phyloP scores from a whole-genome alignment of 2,329 filamentous ascomycete genomes.

The Nigrospora osmanthi region DNA sequence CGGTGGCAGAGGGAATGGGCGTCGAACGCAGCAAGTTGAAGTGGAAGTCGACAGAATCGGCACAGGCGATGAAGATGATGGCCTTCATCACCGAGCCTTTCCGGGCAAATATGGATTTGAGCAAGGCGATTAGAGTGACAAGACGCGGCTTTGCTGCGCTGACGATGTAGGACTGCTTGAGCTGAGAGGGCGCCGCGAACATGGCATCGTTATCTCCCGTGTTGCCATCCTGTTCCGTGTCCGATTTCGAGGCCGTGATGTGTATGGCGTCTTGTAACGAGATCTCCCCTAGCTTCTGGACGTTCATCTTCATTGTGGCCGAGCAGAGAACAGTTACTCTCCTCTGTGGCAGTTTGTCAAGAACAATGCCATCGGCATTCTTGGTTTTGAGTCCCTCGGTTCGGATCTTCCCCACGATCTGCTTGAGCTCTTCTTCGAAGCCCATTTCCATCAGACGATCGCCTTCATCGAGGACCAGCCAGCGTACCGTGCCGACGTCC shows the following conservation, averaged over 20 bases:
- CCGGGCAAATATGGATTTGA: conserved; percentile 82
- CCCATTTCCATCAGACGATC: conserved; percentile 98
- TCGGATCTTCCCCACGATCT: conserved; percentile 75
- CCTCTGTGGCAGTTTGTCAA: conserved; percentile 62
- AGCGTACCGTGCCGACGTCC: conserved; percentile 81
- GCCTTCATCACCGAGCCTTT: conserved; percentile 93
- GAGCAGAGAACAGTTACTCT: conserved; percentile 88
- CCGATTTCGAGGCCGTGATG: conserved; percentile 59
- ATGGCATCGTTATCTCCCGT: conserved; percentile 41
- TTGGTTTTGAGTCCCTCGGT: conserved; percentile 51
- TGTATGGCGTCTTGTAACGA: conserved; percentile 89
- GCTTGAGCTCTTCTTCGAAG: conserved; percentile 88
- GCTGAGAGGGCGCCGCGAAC: conserved; percentile 81
- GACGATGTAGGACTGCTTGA: conserved; percentile 86
- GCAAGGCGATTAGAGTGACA: conserved; percentile 74
- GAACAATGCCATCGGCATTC: conserved; percentile 47
- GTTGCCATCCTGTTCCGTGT: conserved; percentile 36
- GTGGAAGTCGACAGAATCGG: conserved; percentile 95
- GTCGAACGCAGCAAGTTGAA: conserved; percentile 66
- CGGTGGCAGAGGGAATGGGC: conserved; percentile 8
- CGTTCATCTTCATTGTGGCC: conserved; percentile 96
- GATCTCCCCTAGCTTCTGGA: conserved; percentile 88
- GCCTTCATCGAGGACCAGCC: conserved; percentile 92
- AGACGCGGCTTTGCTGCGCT: conserved; percentile 84
- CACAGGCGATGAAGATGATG: conserved; percentile 94